Evolutionary conservation across 2,329 filamentous ascomycete genomes (phyloP), one percentile per base, ranked within the genome.

Genomic region (Paecilomyces sp.): DNA sequence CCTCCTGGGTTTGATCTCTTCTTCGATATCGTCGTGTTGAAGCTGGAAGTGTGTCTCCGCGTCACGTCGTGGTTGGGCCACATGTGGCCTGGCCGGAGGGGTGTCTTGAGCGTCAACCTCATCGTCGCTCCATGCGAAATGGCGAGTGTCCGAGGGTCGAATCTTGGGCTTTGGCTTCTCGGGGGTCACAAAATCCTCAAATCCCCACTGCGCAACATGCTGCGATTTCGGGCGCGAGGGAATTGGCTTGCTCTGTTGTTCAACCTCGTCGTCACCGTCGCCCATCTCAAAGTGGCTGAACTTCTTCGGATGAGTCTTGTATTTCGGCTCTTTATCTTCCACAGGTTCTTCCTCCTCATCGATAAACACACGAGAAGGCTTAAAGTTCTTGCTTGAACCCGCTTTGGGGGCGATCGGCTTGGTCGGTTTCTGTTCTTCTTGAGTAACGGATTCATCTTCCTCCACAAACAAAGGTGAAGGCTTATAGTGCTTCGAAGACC

Each of bases 131-230:
- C 90, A 95, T 61, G 81, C 83, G 71, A 87, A 86, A 72, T 94
- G 88, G 58, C 90, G 88, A 61, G 87, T 83, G 62, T 94, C 87
- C 69, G 91, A 85, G 47, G 82, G 79, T 61, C 87, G 83, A 57
- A 83, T 73, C 73, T 88, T 89, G 54, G 81, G 77, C 3, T 83
- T 81, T 55, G 85, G 80, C 80, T 96, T 96, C 64, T 88, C 83
- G 0, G 93, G 93, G 0, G 92, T 96, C 15, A 80, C 79, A 68
- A 96, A 96, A 76, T 96, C 92, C 62, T 91, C 85, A 74, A 97
- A 97, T 55, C 86, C 86, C 92, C 93, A 97, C 63, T 90, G 88
- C 64, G 86, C 86, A 61, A 82, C 79, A 71, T 91, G 87, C 58
- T 81, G 80, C 69, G 66, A 65, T 53, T 70, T 69, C 18, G 68